phyloP scores from a whole-genome alignment of 768 basidiomycete species.

The Pholiota conissans region DNA sequence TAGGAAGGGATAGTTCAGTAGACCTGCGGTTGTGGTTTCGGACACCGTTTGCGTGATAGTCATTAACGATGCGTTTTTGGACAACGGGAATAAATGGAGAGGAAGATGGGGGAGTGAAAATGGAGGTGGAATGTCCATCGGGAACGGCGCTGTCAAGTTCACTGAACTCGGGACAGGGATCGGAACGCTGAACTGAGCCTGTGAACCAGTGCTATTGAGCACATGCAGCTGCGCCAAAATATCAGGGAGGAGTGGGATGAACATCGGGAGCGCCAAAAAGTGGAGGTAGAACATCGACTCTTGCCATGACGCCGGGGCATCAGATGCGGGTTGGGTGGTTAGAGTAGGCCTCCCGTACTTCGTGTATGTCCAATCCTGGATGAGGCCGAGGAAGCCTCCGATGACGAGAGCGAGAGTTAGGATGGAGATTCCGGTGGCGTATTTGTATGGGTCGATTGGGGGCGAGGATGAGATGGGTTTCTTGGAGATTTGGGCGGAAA shows the following conservation, averaged over 20 bases:
- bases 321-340: constrained; percentile 8
- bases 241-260: constrained; percentile 57
- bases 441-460: constrained; percentile 37
- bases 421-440: constrained; percentile 71
- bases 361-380: constrained; percentile 82
- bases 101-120: constrained; percentile 25
- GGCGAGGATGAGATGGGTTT: background rate
- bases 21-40: background rate
- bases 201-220: constrained; percentile 42
- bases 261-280: constrained; percentile 77
- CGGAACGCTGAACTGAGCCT: constrained; percentile 26
- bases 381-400: constrained; percentile 78
- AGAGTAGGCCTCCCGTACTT: constrained; percentile 32
- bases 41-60: constrained; percentile 24
- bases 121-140: constrained; percentile 36
- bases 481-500: constrained; percentile 60
- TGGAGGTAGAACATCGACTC: constrained; percentile 94
- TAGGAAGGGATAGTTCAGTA: constrained; percentile 4
- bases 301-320: constrained; percentile 57
- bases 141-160: constrained; percentile 16
- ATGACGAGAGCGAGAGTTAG: constrained; percentile 77
- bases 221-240: constrained; percentile 45
- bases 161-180: constrained; percentile 21
- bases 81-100: constrained; percentile 19
- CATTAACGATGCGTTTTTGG: constrained; percentile 18